A percentile compares a stretch with the other conserved stretches of the same genome.
Conservation (phyloP, 73 alveolate species). For the Paramecium sexaurelia region DNA sequence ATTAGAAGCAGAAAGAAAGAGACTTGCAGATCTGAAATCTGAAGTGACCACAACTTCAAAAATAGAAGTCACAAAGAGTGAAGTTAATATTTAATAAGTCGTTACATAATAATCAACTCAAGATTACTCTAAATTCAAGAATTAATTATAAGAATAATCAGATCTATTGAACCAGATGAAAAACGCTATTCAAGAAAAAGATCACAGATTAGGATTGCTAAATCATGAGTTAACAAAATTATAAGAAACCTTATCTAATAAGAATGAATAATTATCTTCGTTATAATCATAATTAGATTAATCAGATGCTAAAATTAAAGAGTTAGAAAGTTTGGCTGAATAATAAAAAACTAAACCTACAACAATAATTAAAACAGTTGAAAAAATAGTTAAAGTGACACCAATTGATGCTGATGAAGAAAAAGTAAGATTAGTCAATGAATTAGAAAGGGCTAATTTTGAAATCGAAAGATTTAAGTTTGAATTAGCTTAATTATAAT, state of each 20-base stretch:
- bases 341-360: neutral
- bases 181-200: slow-evolving; percentile 19
- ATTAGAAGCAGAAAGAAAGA: slow-evolving; percentile 13
- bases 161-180: neutral
- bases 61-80: neutral
- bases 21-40: neutral
- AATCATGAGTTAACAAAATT: neutral
- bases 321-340: neutral
- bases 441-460: neutral
- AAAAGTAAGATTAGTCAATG: neutral
- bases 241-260: neutral
- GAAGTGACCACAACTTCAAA: neutral
- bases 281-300: neutral
- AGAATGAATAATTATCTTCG: neutral
- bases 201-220: slow-evolving; percentile 4
- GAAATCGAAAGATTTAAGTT: neutral
- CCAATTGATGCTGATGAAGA: neutral
- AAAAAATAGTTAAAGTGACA: neutral
- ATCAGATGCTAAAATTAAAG: neutral
- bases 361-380: neutral
- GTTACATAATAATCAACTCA: neutral
- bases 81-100: neutral
- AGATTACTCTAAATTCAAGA: neutral
- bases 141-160: neutral
- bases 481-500: neutral